phyloP scores from a whole-genome alignment of 768 basidiomycete species.

The Lentinus tigrinus region DNA sequence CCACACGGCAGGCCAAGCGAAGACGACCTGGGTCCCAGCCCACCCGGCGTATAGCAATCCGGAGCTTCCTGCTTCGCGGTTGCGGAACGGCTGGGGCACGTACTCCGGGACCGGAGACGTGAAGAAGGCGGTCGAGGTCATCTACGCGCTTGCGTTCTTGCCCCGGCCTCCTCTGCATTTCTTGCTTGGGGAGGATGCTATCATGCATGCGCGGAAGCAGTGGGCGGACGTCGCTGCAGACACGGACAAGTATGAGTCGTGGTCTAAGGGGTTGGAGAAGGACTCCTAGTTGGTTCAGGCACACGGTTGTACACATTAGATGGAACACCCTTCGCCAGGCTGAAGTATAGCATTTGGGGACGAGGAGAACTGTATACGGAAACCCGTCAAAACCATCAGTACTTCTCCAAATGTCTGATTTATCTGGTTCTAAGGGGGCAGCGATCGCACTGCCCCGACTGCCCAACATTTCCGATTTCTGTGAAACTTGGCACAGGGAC shows the following conservation, averaged over 20 bases:
- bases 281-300: neutral
- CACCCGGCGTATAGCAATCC: constrained; percentile 14
- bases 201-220: neutral
- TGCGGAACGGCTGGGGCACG: neutral
- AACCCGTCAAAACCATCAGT: no score
- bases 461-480: no score
- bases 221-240: neutral
- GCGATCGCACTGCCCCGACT: no score
- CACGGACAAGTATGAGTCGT: constrained; percentile 1
- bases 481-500: no score
- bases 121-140: neutral
- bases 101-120: neutral
- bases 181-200: constrained; percentile 2
- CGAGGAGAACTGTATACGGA: no score
- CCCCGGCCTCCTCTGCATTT: constrained; percentile 2
- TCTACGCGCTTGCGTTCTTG: constrained; percentile 8
- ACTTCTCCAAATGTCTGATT: no score
- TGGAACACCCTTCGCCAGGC: no score
- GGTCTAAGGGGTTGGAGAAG: constrained; percentile 4
- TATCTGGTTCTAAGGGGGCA: no score
- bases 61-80: neutral
- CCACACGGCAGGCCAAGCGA: constrained; percentile 1
- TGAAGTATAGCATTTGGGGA: no score
- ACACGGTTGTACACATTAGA: no score
- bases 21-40: neutral